Evolutionary conservation across 2,329 filamentous ascomycete genomes (phyloP), one percentile per base, ranked within the genome.

Genomic region (Madurella mycetomatis): DNA sequence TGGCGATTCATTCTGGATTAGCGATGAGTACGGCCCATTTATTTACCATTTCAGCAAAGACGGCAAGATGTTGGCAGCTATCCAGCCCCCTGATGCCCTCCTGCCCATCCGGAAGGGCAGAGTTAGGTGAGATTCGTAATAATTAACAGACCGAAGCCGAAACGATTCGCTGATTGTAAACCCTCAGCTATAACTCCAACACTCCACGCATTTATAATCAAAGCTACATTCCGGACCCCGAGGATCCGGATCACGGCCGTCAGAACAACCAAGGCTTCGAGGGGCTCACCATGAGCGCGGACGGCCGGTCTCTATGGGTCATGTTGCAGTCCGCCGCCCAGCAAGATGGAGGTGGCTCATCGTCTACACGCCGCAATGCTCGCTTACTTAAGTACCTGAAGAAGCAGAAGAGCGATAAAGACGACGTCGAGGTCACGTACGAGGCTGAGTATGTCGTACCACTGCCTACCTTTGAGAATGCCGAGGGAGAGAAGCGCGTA

Each of bases 201-300:
- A 84, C 79, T 12, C 80, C 86, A 0, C 84, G 85, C 3, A 72
- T 80, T 47, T 88, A 86, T 64, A 67, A 82, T 49, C 73, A 74
- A 0, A 66, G 74, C 13, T 65, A 75, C 15, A 65, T 70, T 9
- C 75, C 81, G 2, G 69, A 67, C 2, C 86, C 86, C 0, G 74
- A 71, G 13, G 74, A 86, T 59, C 82, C 84, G 0, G 73, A 76
- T 1, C 78, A 78, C 1, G 87, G 87, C 12, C 79, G 87, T 17
- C 74, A 78, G 51, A 89, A 90, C 67, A 90, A 90, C 67, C 85
- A 88, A 66, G 86, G 87, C n/a, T 81, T 90, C 47, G 87, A 90
- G 68, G 86, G 83, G 0, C 69, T 90, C 47, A 85, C 83, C 0
- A 69, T 80, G n/a, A 82, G 79, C 3, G 73, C 77, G 0, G 81